phyloP scores from a whole-genome alignment of 2,329 filamentous ascomycete species.

The Talaromyces sp. region DNA sequence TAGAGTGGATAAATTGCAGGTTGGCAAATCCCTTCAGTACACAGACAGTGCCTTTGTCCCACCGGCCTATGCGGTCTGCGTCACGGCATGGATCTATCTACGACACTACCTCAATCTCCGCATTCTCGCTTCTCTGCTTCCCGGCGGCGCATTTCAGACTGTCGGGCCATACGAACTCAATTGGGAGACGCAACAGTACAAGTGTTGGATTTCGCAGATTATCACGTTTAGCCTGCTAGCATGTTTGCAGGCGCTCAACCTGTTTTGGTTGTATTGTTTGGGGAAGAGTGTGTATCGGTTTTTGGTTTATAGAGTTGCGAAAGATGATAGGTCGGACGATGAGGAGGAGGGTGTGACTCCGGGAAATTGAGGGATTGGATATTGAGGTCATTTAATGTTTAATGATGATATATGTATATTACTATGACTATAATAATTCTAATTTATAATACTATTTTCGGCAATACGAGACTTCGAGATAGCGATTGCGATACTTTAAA shows the following conservation, averaged over 20 bases:
- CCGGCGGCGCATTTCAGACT: constrained; percentile 14
- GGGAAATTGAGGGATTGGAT: background rate
- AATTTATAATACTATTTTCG: background rate
- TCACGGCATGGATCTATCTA: constrained; percentile 11
- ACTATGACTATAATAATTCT: background rate
- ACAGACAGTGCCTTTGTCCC: background rate
- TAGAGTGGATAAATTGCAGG: background rate
- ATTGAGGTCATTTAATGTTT: background rate
- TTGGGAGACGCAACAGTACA: constrained; percentile 17
- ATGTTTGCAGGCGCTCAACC: constrained; percentile 10
- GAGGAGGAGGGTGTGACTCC: background rate
- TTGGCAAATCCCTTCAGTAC: constrained; percentile 17
- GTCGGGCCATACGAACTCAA: constrained; percentile 15
- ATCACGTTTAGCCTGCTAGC: constrained; percentile 15
- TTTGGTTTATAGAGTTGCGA: constrained; percentile 7
- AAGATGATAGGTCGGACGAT: constrained; percentile 17
- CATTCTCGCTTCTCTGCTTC: constrained; percentile 11
- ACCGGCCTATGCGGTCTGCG: background rate
- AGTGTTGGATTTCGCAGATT: constrained; percentile 18
- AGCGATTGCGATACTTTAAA: too few relatives aligned
- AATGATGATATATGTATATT: background rate
- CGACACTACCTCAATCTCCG: constrained; percentile 15
- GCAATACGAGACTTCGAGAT: too few relatives aligned
- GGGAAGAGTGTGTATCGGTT: constrained; percentile 11
- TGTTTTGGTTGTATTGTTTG: constrained; percentile 18